phyloP scores from a whole-genome alignment of 306 rosid species.

The Castanospermum australe region DNA sequence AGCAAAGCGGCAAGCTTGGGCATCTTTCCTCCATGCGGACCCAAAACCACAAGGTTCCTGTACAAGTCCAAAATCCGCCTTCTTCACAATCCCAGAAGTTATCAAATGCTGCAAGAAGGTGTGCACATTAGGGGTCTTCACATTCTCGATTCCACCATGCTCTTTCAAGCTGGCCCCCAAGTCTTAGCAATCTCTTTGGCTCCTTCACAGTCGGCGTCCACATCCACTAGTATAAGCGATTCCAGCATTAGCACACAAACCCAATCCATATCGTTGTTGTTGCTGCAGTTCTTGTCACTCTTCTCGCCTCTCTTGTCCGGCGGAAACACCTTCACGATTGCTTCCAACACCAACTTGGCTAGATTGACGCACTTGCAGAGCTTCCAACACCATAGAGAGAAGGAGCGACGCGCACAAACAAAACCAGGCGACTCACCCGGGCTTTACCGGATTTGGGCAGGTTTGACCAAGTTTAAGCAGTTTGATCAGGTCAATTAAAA shows the following conservation, averaged over 20 bases:
- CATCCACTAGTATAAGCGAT: constrained; percentile 75
- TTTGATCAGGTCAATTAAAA: too few species aligned
- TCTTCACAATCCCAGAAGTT: constrained; percentile 87
- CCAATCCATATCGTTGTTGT: constrained; percentile 81
- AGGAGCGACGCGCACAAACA: too few species aligned
- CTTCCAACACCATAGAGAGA: too few species aligned
- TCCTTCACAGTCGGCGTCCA: constrained; percentile 78
- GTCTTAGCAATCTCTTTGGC: constrained; percentile 75
- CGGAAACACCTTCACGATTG: constrained; percentile 90
- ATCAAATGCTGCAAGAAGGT: constrained; percentile 95
- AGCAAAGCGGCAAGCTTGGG: constrained; percentile 95
- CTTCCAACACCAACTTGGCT: constrained; percentile 81
- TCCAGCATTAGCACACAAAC: constrained; percentile 90
- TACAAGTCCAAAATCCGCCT: constrained; percentile 68
- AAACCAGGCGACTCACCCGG: too few species aligned
- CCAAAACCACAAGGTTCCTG: constrained; percentile 86
- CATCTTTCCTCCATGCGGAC: constrained; percentile 99
- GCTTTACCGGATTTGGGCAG: too few species aligned
- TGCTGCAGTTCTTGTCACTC: constrained; percentile 41
- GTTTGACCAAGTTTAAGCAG: too few species aligned
- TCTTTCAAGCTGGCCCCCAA: constrained; percentile 86
- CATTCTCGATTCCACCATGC: constrained; percentile 90
- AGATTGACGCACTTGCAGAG: constrained; percentile 81
- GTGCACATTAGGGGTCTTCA: constrained; percentile 92
- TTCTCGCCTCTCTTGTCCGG: constrained; percentile 72